These are phyloP conservation scores for Chalciporus sphaerocephalus DNA, from an alignment of 768 basidiomycete species.

Conservation along the genomic window DNA sequence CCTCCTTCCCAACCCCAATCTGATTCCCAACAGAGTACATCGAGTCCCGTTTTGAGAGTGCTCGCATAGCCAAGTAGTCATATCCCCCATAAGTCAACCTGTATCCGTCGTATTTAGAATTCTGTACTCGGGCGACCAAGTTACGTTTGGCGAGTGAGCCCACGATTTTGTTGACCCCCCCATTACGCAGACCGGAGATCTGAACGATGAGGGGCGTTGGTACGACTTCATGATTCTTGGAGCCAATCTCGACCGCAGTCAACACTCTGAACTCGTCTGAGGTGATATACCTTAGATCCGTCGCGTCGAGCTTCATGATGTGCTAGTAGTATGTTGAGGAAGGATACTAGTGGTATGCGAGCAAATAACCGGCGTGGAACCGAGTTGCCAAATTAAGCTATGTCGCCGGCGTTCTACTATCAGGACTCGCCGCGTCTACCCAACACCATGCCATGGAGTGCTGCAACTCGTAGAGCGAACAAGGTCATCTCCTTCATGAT, in stretches of 20 bases:
- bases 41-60: conserved; percentile 84
- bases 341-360: not conserved
- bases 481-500: conserved; percentile 24
- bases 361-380: conserved; percentile 1
- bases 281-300: conserved; percentile 88
- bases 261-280: conserved; percentile 94
- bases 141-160: conserved; percentile 90
- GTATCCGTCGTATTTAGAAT: conserved; percentile 96
- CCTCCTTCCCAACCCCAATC: conserved; percentile 98
- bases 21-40: conserved; percentile 93
- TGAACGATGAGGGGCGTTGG: conserved; percentile 86
- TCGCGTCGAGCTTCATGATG: conserved; percentile 90
- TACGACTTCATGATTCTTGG: conserved; percentile 96
- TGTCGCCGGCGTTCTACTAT: not conserved
- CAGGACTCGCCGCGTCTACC: too few species aligned
- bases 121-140: conserved; percentile 84
- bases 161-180: conserved; percentile 90
- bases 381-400: conserved; percentile 5
- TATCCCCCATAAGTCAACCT: conserved; percentile 98
- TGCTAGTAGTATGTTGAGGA: not conserved
- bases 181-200: conserved; percentile 87
- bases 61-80: conserved; percentile 91
- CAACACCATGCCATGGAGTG: conserved; percentile 16
- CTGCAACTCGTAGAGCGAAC: conserved; percentile 30
- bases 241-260: conserved; percentile 96